Base-by-base conservation (phyloP, 2,329 filamentous ascomycete genomes). In the Penicillium sp. region DNA sequence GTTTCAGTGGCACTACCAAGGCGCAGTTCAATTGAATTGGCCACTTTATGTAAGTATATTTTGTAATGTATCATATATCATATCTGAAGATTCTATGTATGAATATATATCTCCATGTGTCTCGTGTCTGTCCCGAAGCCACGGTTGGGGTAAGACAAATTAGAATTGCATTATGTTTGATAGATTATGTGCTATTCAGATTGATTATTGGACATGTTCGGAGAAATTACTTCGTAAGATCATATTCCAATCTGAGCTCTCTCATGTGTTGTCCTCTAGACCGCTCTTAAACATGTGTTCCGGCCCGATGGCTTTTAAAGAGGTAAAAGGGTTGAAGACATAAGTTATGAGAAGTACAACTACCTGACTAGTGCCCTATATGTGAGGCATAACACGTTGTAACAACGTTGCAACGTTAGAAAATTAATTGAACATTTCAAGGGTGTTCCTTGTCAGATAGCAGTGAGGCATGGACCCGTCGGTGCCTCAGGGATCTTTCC, bases 261-360 rank as follows among this genome's bases (percentile, higher is more conserved):
- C 51, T 49, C 43, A 49, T 55, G 52, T 55, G 53, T 45, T 55
- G 53, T 51, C 53, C 38, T 51, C 53, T 55, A 55, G 53, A 55
- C 53, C 53, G 53, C 53, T 51, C 53, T 17, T 55, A 45, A 55
- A 28, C 41, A 51, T 45, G 47, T 55, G 35, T 45, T 55, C 25
- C 36, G 46, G 52, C 52, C 51, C 51, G 51, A 43, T 36, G 45
- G 45, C 43, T 30, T 26, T 16, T 25, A 52, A 52, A 26, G n/a
- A 44, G 28, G n/a, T 28, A 16, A 50, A 50, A 14, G 4, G 6
- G 6, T 44, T 8, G 11, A 45, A 8, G 4, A 17, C 5, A 45
- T 22, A 12, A 14, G 33, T 22, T 7, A 16, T 10, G 17, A 14
- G 17, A n/a, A 44, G 25, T 16, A 40, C 19, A 37, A 35, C 43